Evolutionary conservation across 2,329 filamentous ascomycete species (phyloP), one percentile per base, ranked within the genome.

Genomic region (Arthrobotrys megalospora): DNA sequence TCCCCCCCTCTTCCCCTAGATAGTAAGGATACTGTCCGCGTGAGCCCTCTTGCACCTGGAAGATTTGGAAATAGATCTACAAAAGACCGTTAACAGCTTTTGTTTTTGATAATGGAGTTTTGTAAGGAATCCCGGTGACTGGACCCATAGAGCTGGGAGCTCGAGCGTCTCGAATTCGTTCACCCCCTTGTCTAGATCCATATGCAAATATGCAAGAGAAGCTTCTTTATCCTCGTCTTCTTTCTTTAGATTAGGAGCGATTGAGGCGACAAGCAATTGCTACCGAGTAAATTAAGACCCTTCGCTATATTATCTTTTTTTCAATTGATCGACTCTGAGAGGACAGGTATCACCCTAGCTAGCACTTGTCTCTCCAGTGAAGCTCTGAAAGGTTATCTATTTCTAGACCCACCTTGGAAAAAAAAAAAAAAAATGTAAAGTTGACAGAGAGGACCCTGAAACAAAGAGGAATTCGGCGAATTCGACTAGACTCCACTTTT

Each of bases 61-160:
- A 14, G 41, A 67, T 75, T 36, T 8, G 53, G 70, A 19, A 62
- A 75, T n/a, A 67, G 70, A 75, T 75, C 70, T 67, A 67, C 70
- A 43, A 50, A 48, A 10, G 14, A 45, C 62, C 41, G 63, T 62
- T 38, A 73, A 50, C 48, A 50, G 69, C 55, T 36, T 16, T 58
- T 68, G 63, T 50, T 47, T 41, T 62, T 28, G 60, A 66, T 73
- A 65, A 65, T 47, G 53, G 21, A 45, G 32, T 60, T 38, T 58
- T 34, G 32, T 64, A 43, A 43, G 36, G 14, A 10, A 19, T 24
- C 38, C 19, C 10, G 14, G 43, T 45, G 52, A 19, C 38, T 19
- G 32, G 55, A 60, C 55, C 55, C 36, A 43, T 60, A 43, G 19
- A 41, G 36, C 43, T 60, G 55, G 55, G 55, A 60, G 55, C 55